Percentiles rank a stretch among this genome's conserved stretches.
Conservation (phyloP, 164 flowering plant genomes). For the Liquidambar formosana region DNA sequence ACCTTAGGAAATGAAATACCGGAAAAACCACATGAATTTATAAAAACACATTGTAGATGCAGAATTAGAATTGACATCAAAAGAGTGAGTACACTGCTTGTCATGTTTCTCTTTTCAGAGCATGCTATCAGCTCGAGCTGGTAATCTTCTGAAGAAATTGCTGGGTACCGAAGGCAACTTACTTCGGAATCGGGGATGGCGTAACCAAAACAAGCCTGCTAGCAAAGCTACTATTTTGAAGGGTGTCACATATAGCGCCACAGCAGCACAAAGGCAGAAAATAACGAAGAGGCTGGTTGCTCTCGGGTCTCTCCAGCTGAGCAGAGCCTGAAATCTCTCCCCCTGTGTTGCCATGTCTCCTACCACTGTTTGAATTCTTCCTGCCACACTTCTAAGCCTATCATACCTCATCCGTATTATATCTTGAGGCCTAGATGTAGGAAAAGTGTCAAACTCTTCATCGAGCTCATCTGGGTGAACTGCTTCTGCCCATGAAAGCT, state of each 20-base stretch:
- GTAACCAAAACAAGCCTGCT: conserved; percentile 42
- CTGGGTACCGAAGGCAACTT: conserved; percentile 58
- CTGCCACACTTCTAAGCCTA: conserved; percentile 71
- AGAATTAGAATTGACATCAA: neutral
- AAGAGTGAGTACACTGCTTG: neutral
- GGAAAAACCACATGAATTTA: neutral
- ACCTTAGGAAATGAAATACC: neutral
- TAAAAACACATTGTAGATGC: neutral
- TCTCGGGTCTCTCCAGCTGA: conserved; percentile 76
- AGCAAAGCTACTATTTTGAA: conserved; percentile 39
- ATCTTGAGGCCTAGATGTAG: conserved; percentile 52
- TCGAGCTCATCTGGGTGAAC: conserved; percentile 65
- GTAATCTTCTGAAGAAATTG: conserved; percentile 60
- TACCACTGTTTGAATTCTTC: conserved; percentile 65
- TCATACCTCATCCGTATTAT: conserved; percentile 64
- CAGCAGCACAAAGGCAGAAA: conserved; percentile 54
- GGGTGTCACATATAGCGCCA: conserved; percentile 54
- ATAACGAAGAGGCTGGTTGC: conserved; percentile 59
- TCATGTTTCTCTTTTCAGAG: conserved; percentile 21
- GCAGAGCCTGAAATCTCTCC: conserved; percentile 50
- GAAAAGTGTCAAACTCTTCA: conserved; percentile 67
- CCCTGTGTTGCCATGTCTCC: conserved; percentile 77
- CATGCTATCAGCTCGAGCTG: conserved; percentile 58
- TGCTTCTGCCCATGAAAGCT: conserved; percentile 71
- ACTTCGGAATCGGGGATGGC: conserved; percentile 65